phyloP scores from a whole-genome alignment of 2,329 filamentous ascomycete genomes.

The Ascomycota sp. region DNA sequence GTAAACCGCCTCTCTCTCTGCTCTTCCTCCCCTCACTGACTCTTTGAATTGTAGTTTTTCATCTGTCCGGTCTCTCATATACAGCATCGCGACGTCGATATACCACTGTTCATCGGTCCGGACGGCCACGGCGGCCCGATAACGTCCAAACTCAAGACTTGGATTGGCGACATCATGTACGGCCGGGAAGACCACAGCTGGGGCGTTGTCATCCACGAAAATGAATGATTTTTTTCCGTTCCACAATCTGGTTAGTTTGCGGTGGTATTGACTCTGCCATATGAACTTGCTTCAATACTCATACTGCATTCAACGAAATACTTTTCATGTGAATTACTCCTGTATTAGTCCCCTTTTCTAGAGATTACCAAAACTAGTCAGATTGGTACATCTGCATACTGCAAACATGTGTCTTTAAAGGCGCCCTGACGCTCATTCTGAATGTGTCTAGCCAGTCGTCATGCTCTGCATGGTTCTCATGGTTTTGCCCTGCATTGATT shows the following conservation, averaged over 20 bases:
- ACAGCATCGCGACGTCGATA: conserved; percentile 43
- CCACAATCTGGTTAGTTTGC: too few species aligned
- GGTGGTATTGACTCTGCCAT: too few species aligned
- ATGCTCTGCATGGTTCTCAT: conserved; percentile 7
- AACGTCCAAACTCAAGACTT: conserved; percentile 43
- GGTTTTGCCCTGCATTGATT: conserved; percentile 8
- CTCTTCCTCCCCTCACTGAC: background rate
- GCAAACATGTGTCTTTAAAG: background rate
- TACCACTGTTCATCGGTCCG: conserved; percentile 39
- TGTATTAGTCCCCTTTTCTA: too few species aligned
- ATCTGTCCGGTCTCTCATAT: conserved; percentile 48
- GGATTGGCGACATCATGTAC: conserved; percentile 56
- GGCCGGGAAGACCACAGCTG: conserved; percentile 47
- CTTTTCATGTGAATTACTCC: too few species aligned
- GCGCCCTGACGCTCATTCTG: background rate
- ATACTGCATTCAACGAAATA: too few species aligned
- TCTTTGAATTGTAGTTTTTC: conserved; percentile 35
- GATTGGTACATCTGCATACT: background rate
- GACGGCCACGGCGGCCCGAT: conserved; percentile 28
- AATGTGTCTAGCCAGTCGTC: conserved; percentile 3
- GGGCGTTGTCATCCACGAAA: conserved; percentile 47
- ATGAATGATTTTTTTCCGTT: too few species aligned
- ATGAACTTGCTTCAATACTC: too few species aligned
- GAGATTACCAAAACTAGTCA: background rate
- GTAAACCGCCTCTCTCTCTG: background rate